Conservation (phyloP, 2,329 filamentous ascomycete species). For the Trichoderma sp. region DNA sequence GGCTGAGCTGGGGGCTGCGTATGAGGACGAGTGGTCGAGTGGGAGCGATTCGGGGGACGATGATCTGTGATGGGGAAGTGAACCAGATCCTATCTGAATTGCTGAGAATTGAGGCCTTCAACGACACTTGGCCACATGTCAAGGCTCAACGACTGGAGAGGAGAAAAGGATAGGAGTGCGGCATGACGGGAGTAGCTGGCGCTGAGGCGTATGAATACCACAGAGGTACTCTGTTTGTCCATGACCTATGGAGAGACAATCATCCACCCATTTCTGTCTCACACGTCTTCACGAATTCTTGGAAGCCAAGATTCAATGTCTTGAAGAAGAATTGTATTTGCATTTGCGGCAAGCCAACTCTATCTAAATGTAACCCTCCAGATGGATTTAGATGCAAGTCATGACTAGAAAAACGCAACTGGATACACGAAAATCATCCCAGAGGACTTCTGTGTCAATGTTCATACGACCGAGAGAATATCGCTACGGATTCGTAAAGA, state of each 20-base stretch:
- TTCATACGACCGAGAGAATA: conserved; percentile 20
- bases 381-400: conserved; percentile 30
- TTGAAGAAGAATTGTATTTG: conserved; percentile 30
- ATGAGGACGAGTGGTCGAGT: conserved; percentile 84
- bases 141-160: not conserved
- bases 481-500: conserved; percentile 18
- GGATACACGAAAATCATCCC: conserved; percentile 4
- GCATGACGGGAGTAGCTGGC: not conserved
- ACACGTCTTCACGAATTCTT: not conserved
- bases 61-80: conserved; percentile 36
- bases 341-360: conserved; percentile 39
- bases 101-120: too few relatives aligned
- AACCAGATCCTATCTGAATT: too few relatives aligned
- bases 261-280: not conserved
- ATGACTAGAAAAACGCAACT: conserved; percentile 22
- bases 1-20: conserved; percentile 81
- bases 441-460: conserved; percentile 22
- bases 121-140: not conserved
- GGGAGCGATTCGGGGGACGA: conserved; percentile 73
- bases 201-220: not conserved
- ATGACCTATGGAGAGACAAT: too few relatives aligned
- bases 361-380: conserved; percentile 36
- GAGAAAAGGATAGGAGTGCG: not conserved
- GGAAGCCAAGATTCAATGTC: not conserved
- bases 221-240: not conserved